A percentile compares a stretch with the other conserved stretches of the same genome.
These are phyloP conservation scores for Areca catechu DNA, from an alignment of 176 grass and related monocot genomes.

Conservation along the genomic window DNA sequence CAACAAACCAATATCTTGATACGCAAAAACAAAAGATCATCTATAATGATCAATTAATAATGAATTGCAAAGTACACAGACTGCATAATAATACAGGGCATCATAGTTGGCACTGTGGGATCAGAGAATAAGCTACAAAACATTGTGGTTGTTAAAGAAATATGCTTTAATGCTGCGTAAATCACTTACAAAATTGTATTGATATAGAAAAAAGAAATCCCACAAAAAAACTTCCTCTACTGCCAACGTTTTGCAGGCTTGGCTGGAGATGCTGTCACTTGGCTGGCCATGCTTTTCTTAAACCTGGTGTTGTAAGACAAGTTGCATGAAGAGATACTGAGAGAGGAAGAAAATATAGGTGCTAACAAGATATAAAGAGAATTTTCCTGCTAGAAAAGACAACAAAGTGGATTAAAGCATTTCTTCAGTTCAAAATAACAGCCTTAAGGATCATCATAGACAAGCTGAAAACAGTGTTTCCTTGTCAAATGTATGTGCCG, in stretches of 20 bases:
- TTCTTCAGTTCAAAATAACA: no score
- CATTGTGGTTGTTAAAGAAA: constrained; percentile 14
- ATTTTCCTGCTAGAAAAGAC: no score
- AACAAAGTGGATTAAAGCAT: no score
- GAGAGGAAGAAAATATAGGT: no score
- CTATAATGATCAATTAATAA: no score
- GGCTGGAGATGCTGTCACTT: constrained; percentile 2
- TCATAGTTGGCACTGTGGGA: constrained; percentile 4
- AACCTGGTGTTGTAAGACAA: constrained; percentile 1
- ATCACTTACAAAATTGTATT: neutral
- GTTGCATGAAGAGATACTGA: neutral
- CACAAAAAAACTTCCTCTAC: neutral
- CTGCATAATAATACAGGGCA: neutral
- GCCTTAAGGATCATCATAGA: no score
- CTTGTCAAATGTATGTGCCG: no score
- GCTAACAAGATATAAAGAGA: no score
- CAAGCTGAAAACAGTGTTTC: no score
- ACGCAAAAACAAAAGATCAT: no score
- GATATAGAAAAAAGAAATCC: neutral
- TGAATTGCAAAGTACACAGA: no score
- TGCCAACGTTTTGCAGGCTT: neutral
- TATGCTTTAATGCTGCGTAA: neutral
- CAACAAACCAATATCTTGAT: no score
- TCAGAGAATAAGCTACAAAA: neutral
- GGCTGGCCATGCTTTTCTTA: constrained; percentile 4